A percentile compares a stretch with the other conserved stretches of the same genome.
Evolutionary conservation across 2,329 filamentous ascomycete genomes (phyloP).

Genomic region (Albifimbria verrucaria): DNA sequence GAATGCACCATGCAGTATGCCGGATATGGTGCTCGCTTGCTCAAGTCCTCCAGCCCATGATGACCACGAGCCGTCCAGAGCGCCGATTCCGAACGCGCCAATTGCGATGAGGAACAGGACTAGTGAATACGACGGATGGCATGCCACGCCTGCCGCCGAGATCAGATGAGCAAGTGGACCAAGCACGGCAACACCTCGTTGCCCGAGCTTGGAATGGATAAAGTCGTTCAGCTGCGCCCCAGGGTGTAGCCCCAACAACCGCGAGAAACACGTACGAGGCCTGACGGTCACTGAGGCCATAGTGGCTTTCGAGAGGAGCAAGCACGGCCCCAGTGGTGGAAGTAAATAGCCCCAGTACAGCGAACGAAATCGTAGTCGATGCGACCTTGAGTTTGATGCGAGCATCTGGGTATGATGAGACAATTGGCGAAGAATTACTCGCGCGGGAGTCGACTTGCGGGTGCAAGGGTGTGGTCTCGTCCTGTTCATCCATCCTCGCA

Average conservation of each 20-base stretch:
- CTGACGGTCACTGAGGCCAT: neutral
- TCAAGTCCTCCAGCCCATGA: neutral
- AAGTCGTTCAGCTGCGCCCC: neutral
- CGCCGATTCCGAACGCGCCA: neutral
- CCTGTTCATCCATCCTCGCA: neutral
- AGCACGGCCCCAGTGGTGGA: neutral
- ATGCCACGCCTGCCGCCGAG: neutral
- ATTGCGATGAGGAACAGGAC: neutral
- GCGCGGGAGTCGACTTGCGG: neutral
- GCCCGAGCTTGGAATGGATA: neutral
- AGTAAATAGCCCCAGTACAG: neutral
- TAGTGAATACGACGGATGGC: neutral
- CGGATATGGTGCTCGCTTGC: neutral
- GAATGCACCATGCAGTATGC: neutral
- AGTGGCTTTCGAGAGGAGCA: neutral
- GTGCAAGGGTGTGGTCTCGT: neutral
- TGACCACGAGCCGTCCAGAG: neutral
- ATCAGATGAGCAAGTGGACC: neutral
- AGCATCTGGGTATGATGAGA: neutral
- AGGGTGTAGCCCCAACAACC: neutral
- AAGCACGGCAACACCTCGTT: neutral
- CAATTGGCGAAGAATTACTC: neutral
- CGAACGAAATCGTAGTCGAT: neutral
- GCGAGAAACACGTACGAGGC: neutral
- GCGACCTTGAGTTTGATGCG: neutral